phyloP scores from a whole-genome alignment of 768 basidiomycete species.

The Boletus rufocinnamomeus region DNA sequence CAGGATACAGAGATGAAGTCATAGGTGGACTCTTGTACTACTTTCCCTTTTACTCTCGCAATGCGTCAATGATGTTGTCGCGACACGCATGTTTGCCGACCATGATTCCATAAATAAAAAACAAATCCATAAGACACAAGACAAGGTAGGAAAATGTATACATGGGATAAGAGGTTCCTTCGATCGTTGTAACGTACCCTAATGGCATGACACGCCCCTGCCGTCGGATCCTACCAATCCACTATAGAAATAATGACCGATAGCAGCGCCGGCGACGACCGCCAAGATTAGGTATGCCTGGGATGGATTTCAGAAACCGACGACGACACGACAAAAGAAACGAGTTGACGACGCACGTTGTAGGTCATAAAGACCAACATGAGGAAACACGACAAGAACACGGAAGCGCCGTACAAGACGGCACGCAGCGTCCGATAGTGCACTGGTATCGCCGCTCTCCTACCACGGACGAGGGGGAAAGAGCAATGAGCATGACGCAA shows the following conservation, averaged over 20 bases:
- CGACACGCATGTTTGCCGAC: not conserved
- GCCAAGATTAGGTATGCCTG: slow-evolving; percentile 87
- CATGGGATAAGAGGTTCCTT: not conserved
- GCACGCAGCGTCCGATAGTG: slow-evolving; percentile 60
- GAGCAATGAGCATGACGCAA: too few species aligned
- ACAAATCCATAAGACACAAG: not conserved
- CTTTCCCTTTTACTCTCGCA: not conserved
- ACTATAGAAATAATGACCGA: slow-evolving; percentile 82
- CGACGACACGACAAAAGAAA: not conserved
- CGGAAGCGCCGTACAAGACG: slow-evolving; percentile 67
- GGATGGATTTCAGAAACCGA: not conserved
- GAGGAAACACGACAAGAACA: slow-evolving; percentile 84
- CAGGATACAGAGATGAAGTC: slow-evolving; percentile 81
- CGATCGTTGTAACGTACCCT: slow-evolving; percentile 13
- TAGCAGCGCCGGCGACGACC: slow-evolving; percentile 76
- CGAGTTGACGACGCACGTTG: slow-evolving; percentile 59
- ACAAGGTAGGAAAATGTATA: not conserved
- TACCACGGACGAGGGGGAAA: not conserved
- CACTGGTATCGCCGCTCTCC: slow-evolving; percentile 4
- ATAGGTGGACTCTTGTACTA: slow-evolving; percentile 24
- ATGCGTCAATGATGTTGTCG: not conserved
- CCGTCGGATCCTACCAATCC: slow-evolving; percentile 61
- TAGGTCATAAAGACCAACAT: slow-evolving; percentile 99
- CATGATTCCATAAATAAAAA: not conserved
- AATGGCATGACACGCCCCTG: slow-evolving; percentile 85